Evolutionary conservation across 331 rosid species (phyloP), one percentile per base, ranked within the genome.

Genomic region (Ulmus americana): DNA sequence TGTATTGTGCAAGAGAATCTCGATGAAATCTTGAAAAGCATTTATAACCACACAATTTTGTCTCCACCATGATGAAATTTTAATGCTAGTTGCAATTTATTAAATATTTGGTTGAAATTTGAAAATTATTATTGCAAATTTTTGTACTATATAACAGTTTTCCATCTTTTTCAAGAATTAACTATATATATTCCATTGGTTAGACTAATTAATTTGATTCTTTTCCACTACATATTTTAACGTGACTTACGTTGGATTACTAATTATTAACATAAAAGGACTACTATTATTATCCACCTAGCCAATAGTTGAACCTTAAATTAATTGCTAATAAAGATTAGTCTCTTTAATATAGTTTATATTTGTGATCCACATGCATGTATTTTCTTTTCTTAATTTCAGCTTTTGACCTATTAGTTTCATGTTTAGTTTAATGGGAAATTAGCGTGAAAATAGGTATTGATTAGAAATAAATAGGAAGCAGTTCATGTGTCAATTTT

Each of bases 391-490:
- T n/a, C 10, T 58, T 9, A 58, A 38, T 58, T 39, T 28, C 35
- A 2, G 13, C 12, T 20, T 35, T 53, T 53, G 6, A 53, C 10
- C 1, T 18, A 14, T 53, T 53, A 6, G 20, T 39, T 53, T 18
- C 35, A 16, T 53, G 12, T 14, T 41, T 42, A 15, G 64, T 59
- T 59, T 3, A 14, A 41, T 40, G 22, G 64, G 20, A 40, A 5
- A 59, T 12, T 12, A 14, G 10, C 28, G 40, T 49, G 7, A 14
- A 14, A 16, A 39, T 53, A 11, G 40, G 13, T 20, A 35, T 52
- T 52, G 12, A 53, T 53, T 53, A 15, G 58, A 20, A 39, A 59
- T 47, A 59, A 59, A 12, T 49, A 49, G 22, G 63, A 22, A 41
- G 40, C 13, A 12, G 20, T 63, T 63, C 67, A 22, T 46, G 55